Conservation (phyloP, 2,329 filamentous ascomycete species). For the Fusarium avenaceum region DNA sequence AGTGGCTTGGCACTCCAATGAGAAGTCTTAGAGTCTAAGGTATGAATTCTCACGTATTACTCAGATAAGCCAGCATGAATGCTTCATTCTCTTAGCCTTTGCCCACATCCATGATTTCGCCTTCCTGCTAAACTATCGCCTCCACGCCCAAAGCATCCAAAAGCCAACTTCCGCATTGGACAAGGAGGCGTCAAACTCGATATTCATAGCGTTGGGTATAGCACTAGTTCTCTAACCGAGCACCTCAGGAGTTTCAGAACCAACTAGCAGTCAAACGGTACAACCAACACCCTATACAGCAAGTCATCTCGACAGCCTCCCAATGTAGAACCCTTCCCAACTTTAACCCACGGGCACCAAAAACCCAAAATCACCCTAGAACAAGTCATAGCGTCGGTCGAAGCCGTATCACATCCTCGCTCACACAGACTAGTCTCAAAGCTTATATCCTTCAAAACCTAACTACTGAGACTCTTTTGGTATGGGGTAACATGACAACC, state of each 20-base stretch:
- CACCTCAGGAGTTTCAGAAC: background rate
- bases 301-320: too few species aligned
- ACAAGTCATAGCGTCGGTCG: conserved; percentile 20
- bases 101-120: background rate
- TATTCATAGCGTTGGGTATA: background rate
- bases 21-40: background rate
- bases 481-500: conserved; percentile 2
- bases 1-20: background rate
- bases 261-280: background rate
- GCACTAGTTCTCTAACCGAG: background rate
- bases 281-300: background rate
- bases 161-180: conserved; percentile 23
- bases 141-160: conserved; percentile 1
- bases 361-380: background rate
- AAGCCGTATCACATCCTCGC: conserved; percentile 30
- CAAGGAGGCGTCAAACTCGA: conserved; percentile 30
- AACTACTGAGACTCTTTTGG: conserved; percentile 1
- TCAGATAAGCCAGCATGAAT: background rate
- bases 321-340: too few species aligned
- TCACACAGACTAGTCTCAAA: conserved; percentile 24
- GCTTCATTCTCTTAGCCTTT: background rate
- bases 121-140: background rate
- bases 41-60: background rate
- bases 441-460: conserved; percentile 25
- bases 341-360: background rate